Conservation (phyloP, 2,329 filamentous ascomycete species). For the Hirsutella thompsonii region DNA sequence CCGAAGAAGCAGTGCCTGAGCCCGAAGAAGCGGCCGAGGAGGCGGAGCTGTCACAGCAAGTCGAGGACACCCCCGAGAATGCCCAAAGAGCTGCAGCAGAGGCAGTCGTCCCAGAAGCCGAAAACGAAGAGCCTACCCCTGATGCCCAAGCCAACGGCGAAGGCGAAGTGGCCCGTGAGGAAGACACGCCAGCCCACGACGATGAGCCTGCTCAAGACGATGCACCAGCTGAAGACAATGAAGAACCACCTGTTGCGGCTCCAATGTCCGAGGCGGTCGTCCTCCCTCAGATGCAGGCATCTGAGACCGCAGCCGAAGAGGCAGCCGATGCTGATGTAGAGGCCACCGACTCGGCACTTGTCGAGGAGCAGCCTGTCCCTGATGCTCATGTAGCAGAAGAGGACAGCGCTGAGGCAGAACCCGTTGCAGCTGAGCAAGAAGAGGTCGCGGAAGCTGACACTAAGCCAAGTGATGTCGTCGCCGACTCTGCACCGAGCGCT, state of each 20-base stretch:
- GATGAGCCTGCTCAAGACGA: background rate
- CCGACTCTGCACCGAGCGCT: conserved; percentile 2
- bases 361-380: background rate
- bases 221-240: background rate
- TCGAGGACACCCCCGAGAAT: background rate
- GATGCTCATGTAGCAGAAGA: background rate
- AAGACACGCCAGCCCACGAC: background rate
- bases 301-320: conserved; percentile 1
- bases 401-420: background rate
- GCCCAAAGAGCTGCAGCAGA: background rate
- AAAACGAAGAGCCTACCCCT: too few relatives aligned
- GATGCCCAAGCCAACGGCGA: background rate
- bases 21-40: background rate
- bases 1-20: background rate
- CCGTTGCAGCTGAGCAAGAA: background rate
- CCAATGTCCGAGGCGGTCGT: conserved; percentile 6
- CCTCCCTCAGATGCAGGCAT: background rate
- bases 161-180: background rate
- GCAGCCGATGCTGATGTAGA: conserved; percentile 1
- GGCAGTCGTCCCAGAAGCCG: conserved; percentile 1
- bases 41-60: background rate
- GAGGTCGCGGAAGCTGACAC: conserved; percentile 11
- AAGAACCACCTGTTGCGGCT: background rate
- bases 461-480: background rate
- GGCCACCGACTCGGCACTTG: background rate